Evolutionary conservation across 352 stramenopile species (phyloP), one percentile per base, ranked within the genome.

Genomic region (Globisporangium splendens): DNA sequence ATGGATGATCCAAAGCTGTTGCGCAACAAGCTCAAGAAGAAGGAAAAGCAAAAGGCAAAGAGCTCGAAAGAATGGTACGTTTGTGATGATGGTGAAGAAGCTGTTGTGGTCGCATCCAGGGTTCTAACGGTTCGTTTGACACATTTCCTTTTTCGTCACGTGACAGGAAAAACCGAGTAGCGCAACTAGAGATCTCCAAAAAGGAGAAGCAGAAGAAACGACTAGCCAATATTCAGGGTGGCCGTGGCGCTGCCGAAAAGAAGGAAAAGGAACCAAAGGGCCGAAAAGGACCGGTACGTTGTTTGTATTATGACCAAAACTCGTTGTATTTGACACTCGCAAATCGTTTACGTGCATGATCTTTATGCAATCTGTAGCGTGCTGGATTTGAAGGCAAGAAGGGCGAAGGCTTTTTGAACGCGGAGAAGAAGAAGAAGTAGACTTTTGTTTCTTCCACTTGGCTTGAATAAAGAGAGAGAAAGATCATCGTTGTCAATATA

Each of bases 311-410:
- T 35, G 28, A 8, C 10, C 28, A 35, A 35, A 10, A 35, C 5
- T 5, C 28, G 28, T 35, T 8, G 28, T 11, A 35, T 35, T 35
- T 35, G 7, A 10, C 28, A 35, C 28, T 8, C 28, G 10, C 28
- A 8, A 35, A 35, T 35, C 28, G 7, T 35, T 35, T 35, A 35
- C 28, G 28, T 35, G 8, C 28, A 10, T 35, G 28, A 35, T n/a
- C 24, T 49, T 39, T 48, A 1, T 63, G 3, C 58, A 13, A 22
- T 59, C 50, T 54, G 10, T 47, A 87, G 71, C 83, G 83, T 47
- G 83, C 83, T 7, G 83, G 83, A 56, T 90, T 92, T 54, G 83
- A 92, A 69, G 83, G 83, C 59, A 92, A 89, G 73, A 90, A 92
- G 65, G 79, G 83, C 17, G 77, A 89, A 14, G 61, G 46, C 20